Evolutionary conservation across 2,329 filamentous ascomycete genomes (phyloP), one percentile per base, ranked within the genome.

Genomic region (Sporothrix euskadiensis): DNA sequence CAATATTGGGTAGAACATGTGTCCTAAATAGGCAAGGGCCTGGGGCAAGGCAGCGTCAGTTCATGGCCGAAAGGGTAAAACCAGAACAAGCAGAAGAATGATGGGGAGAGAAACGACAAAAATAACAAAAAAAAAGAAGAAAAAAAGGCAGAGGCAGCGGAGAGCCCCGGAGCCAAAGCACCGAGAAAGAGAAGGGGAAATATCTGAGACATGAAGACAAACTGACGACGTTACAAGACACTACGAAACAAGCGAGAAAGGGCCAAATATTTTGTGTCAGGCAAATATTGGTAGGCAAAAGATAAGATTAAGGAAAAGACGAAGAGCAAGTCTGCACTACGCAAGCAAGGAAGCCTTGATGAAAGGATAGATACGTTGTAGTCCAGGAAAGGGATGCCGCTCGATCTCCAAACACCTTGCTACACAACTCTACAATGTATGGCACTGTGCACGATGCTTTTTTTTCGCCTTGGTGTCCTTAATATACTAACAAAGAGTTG

Each of bases 151-250:
- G 47, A 52, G n/a, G 16, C 47, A 5, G 47, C 52, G 12, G 30
- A 56, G 52, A 56, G 52, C 22, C 9, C 52, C 22, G 7, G 14
- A 10, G 65, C 47, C 14, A 54, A 52, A 69, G 26, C 16, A 35
- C n/a, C 16, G 26, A 52, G 44, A 35, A 3, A 54, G 44, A 54
- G 6, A 26, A 22, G 30, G 59, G 41, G n/a, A 57, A 26, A 26
- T 30, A 59, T 72, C 41, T 44, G 68, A 44, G 35, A 73, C 39
- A 19, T 56, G 52, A 19, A 22, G 52, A 56, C 52, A 56, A 56
- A 56, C 2, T 63, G 39, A 44, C 49, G 54, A 52, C 52, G 7
- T 4, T 30, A 30, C 4, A n/a, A 19, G 35, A 65, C 22, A 19
- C 30, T 41, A 56, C 41, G 68, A 35, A 54, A 66, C 26, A 57